phyloP scores from a whole-genome alignment of 73 alveolate species.

The Paramecium bursaria region DNA sequence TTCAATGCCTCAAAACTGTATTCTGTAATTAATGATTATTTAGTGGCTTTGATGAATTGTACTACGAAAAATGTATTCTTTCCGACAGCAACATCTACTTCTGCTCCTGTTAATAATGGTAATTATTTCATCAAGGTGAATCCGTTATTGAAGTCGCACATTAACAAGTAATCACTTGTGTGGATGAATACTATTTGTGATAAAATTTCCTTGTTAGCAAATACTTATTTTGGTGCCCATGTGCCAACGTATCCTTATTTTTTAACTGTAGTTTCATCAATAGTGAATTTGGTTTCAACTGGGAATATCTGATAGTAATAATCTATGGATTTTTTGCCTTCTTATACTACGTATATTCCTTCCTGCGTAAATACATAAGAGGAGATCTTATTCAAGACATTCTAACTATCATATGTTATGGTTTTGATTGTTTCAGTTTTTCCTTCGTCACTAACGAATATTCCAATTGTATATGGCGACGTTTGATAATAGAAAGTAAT shows the following conservation, averaged over 20 bases:
- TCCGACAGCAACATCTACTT: slow-evolving; percentile 13
- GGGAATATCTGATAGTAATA: slow-evolving; percentile 19
- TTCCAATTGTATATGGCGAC: not conserved
- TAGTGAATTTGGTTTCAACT: not conserved
- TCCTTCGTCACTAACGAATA: slow-evolving; percentile 23
- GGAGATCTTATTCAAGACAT: not conserved
- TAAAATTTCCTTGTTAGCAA: slow-evolving; percentile 14
- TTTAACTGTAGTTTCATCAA: not conserved
- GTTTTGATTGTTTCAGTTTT: not conserved
- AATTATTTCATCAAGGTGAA: not conserved
- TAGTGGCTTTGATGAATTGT: not conserved
- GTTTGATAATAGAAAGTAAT: not conserved
- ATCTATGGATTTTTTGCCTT: slow-evolving; percentile 1
- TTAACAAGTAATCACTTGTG: not conserved
- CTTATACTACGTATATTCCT: slow-evolving; percentile 14
- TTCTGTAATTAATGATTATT: slow-evolving; percentile 4
- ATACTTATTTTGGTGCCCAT: slow-evolving; percentile 18
- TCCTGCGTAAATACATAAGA: slow-evolving; percentile 4
- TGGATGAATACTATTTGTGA: slow-evolving; percentile 11
- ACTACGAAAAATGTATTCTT: slow-evolving; percentile 9
- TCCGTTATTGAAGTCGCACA: slow-evolving; percentile 11
- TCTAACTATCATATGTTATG: not conserved
- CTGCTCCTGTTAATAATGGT: slow-evolving; percentile 6
- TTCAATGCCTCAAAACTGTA: slow-evolving; percentile 8
- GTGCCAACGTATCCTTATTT: not conserved